Percentiles rank a stretch among this genome's conserved stretches.
These are phyloP conservation scores for Rhamnella rubrinervis DNA, from an alignment of 331 rosid species.

Conservation along the genomic window DNA sequence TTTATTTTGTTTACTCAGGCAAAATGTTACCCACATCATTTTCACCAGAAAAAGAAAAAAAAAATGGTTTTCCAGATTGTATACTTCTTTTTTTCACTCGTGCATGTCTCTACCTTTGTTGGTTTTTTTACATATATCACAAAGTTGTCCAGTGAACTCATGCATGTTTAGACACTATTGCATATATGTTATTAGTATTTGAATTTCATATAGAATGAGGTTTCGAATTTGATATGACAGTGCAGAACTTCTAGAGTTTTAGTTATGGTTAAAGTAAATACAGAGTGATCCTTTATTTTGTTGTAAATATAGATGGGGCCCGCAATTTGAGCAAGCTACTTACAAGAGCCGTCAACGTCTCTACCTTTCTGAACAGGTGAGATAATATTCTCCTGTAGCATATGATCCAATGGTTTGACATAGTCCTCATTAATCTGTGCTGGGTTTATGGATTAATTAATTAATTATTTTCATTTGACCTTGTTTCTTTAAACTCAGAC, in stretches of 20 bases:
- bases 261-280: neutral
- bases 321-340: constrained; percentile 53
- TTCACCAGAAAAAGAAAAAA: too few species aligned
- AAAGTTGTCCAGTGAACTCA: too few species aligned
- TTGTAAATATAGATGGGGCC: constrained; percentile 60
- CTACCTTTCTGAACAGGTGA: constrained; percentile 70
- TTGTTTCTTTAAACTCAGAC: constrained; percentile 24
- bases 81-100: too few species aligned
- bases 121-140: too few species aligned
- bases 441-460: neutral
- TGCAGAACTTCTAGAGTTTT: too few species aligned
- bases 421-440: neutral
- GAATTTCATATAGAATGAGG: too few species aligned
- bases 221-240: neutral
- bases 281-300: constrained; percentile 1
- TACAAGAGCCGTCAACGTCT: constrained; percentile 83
- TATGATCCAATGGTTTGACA: neutral
- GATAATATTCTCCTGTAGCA: neutral
- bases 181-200: too few species aligned
- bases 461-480: neutral
- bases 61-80: too few species aligned
- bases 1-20: too few species aligned
- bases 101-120: too few species aligned
- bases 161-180: too few species aligned
- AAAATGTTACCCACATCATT: too few species aligned